Evolutionary conservation across 495 filamentous ascomycete genomes (phyloP).

Genomic region (Filosporella fistucella): DNA sequence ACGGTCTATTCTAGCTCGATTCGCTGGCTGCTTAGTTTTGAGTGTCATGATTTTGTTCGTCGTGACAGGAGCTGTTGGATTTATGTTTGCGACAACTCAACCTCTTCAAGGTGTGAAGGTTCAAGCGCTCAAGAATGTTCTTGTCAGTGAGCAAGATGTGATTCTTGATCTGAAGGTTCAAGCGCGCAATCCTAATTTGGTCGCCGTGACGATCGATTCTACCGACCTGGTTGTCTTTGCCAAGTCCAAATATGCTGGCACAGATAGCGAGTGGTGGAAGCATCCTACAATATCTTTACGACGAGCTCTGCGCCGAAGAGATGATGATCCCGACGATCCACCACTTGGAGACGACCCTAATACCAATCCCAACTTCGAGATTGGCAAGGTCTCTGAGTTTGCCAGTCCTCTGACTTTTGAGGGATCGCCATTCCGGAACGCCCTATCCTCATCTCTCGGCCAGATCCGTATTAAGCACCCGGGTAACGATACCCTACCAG

Average conservation of each 20-base stretch:
- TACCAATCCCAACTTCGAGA: conserved; percentile 76
- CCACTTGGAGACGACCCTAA: conserved; percentile 51
- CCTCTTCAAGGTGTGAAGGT: conserved; percentile 74
- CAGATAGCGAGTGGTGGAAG: conserved; percentile 67
- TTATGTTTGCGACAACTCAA: conserved; percentile 88
- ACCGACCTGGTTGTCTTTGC: conserved; percentile 92
- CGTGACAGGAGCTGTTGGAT: conserved; percentile 74
- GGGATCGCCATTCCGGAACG: conserved; percentile 72
- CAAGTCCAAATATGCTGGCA: conserved; percentile 79
- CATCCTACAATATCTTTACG: conserved; percentile 32
- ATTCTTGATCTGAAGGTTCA: conserved; percentile 90
- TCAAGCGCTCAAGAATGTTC: conserved; percentile 75
- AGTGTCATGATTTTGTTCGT: conserved; percentile 70
- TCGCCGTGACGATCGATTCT: conserved; percentile 75
- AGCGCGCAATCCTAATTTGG: conserved; percentile 87
- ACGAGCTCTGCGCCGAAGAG: conserved; percentile 36
- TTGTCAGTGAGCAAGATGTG: conserved; percentile 90
- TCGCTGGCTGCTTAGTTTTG: conserved; percentile 76
- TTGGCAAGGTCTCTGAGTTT: conserved; percentile 82
- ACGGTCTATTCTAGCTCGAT: conserved; percentile 61
- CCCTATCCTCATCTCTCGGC: conserved; percentile 63
- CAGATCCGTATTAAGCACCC: conserved; percentile 77
- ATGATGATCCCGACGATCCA: conserved; percentile 66
- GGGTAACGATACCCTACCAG: conserved; percentile 83
- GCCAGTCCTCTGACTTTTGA: conserved; percentile 86